A percentile compares a stretch with the other conserved stretches of the same genome.
Evolutionary conservation across 371 early-diverging fungal genomes (phyloP).

Genomic region (Mucor sp.): DNA sequence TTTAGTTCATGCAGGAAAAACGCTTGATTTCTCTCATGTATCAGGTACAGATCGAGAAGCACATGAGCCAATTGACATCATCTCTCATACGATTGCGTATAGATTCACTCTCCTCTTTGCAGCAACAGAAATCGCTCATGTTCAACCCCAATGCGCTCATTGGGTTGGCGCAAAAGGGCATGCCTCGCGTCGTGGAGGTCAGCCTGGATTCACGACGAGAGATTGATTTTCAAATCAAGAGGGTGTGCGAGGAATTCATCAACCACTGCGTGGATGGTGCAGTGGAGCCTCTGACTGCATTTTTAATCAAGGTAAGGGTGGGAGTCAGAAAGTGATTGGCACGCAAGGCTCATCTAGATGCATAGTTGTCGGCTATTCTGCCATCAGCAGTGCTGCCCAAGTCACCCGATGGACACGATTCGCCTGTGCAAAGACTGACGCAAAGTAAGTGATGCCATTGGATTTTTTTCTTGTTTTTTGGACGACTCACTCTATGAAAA

Average conservation of each 20-base stretch:
- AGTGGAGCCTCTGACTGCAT: conserved; percentile 68
- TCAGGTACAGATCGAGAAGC: conserved; percentile 36
- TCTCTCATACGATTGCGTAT: background rate
- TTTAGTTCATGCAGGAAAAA: conserved; percentile 71
- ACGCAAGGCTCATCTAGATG: background rate
- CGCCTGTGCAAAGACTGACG: conserved; percentile 4
- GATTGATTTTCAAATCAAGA: conserved; percentile 72
- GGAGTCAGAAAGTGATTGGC: background rate
- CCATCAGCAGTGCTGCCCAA: conserved; percentile 15
- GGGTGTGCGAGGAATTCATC: conserved; percentile 78
- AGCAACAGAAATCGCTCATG: conserved; percentile 40
- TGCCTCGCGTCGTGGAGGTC: conserved; percentile 61
- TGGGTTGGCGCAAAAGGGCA: conserved; percentile 60
- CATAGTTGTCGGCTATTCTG: conserved; percentile 29
- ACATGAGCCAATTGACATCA: background rate
- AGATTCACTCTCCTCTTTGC: conserved; percentile 47
- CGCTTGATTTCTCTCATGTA: conserved; percentile 68
- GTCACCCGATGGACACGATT: conserved; percentile 3
- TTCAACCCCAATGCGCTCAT: conserved; percentile 53
- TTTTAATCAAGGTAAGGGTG: conserved; percentile 64
- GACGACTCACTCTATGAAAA: background rate
- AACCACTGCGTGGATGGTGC: conserved; percentile 62
- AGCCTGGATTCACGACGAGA: conserved; percentile 61
- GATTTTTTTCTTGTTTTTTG: background rate
- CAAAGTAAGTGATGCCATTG: conserved; percentile 11